Evolutionary conservation across 1,284 basidiomycete species (phyloP).

Genomic region (Volvariella surrecta): DNA sequence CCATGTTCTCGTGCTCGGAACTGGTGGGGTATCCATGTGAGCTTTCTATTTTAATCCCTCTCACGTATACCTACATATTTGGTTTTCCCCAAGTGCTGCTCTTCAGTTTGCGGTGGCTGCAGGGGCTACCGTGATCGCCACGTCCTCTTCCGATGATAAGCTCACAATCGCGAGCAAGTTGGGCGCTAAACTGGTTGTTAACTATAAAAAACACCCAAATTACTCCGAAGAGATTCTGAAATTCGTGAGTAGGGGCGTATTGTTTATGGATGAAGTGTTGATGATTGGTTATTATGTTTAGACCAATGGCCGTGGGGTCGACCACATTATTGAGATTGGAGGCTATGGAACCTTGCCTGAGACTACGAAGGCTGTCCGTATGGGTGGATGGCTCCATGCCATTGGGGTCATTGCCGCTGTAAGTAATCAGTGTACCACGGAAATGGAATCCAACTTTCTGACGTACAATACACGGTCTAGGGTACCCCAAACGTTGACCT

Average conservation of each 20-base stretch:
- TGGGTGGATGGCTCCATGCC: constrained; percentile 35
- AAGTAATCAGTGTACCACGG: constrained; percentile 6
- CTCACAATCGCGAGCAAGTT: constrained; percentile 35
- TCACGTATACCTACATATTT: background rate
- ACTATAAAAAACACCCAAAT: constrained; percentile 45
- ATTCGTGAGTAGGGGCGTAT: constrained; percentile 20
- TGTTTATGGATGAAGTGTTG: constrained; percentile 3
- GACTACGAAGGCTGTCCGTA: constrained; percentile 27
- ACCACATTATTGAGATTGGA: constrained; percentile 54
- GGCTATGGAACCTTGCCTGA: constrained; percentile 39
- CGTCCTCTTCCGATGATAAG: constrained; percentile 56
- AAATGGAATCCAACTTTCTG: background rate
- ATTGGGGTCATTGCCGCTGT: constrained; percentile 36
- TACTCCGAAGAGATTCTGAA: constrained; percentile 47
- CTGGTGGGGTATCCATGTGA: constrained; percentile 50
- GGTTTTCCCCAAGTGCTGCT: constrained; percentile 26
- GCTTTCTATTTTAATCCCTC: constrained; percentile 11
- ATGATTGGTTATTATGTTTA: constrained; percentile 9
- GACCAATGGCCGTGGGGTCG: constrained; percentile 45
- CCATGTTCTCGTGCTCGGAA: constrained; percentile 45
- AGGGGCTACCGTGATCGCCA: constrained; percentile 50
- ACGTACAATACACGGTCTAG: background rate
- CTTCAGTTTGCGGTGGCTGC: constrained; percentile 47
- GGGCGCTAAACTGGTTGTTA: constrained; percentile 44
- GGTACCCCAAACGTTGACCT: constrained; percentile 11